phyloP scores from a whole-genome alignment of 139 green algal genomes.

The Desmodesmus armatus region DNA sequence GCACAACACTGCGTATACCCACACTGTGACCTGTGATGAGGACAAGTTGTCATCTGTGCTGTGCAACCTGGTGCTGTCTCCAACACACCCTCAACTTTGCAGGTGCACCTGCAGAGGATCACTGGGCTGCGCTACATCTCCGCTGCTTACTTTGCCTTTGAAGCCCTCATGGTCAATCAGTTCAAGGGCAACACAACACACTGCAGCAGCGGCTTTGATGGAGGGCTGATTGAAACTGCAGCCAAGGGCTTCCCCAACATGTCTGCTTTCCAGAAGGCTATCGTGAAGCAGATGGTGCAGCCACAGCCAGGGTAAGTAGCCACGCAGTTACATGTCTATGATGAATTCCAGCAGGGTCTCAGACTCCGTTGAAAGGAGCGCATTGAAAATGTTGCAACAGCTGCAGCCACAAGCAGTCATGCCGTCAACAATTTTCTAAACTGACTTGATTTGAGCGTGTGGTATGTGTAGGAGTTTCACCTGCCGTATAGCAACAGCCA shows the following conservation, averaged over 20 bases:
- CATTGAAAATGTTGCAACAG: neutral
- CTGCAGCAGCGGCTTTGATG: conserved; percentile 36
- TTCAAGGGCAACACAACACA: conserved; percentile 28
- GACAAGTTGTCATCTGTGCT: neutral
- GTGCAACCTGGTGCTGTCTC: neutral
- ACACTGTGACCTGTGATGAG: no score
- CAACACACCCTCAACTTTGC: neutral
- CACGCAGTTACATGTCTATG: neutral
- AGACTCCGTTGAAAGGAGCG: neutral
- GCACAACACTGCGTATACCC: neutral
- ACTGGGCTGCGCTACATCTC: conserved; percentile 48
- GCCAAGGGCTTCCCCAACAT: neutral
- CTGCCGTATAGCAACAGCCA: no score
- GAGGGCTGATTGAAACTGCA: neutral
- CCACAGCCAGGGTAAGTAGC: neutral
- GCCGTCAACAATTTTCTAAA: neutral
- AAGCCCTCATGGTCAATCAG: conserved; percentile 43
- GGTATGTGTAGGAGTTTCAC: no score
- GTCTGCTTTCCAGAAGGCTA: neutral
- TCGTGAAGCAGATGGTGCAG: neutral
- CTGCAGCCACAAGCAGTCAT: neutral
- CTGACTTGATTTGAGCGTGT: no score
- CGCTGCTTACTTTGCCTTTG: conserved; percentile 49
- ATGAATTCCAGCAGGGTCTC: neutral
- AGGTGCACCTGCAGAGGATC: conserved; percentile 13